Evolutionary conservation across 805 yeast species (phyloP), one percentile per base, ranked within the genome.

Genomic region (Suhomyces tanzawaensis): DNA sequence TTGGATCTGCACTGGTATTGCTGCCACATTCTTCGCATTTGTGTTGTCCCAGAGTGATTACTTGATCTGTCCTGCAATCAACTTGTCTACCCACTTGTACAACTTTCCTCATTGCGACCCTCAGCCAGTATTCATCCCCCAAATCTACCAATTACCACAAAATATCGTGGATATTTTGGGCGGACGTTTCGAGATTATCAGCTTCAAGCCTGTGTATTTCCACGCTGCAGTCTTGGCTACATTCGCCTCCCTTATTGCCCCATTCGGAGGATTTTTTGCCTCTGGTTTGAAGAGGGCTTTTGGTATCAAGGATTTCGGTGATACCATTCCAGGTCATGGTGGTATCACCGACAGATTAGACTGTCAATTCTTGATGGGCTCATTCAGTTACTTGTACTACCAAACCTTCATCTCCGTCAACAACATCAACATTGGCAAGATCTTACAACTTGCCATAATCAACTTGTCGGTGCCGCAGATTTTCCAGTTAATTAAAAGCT

Each of bases 271-370:
- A 1, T 93, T 93, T 62, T 93, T 93, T 55, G 98, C 98, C 5
- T 83, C 95, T 37, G 99, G 98, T n/a, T 73, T 93, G 52, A 93
- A 93, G 70, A 81, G 99, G 64, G 88, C 98, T 11, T 90, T 93
- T 67, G 86, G 91, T 55, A 89, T 90, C 39, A 93, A 93, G 66
- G 99, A 93, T 64, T 93, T 93, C 56, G 99, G 98, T 49, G 95
- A 91, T 57, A 91, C 98, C 7, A 93, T 93, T 50, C 99, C 99
- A 12, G 99, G 99, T 22, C 99, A 93, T 58, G 99, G 99, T 46
- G 99, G 99, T 50, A 82, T 93, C 49, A 90, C 97, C 18, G 99
- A 93, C 60, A 78, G 99, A 66, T 82, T 93, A 71, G 99, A 93
- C 66, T 93, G 99, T 66, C 98, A 93, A 66, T 93, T 91, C 58